Evolutionary conservation across 1,139 yeast genomes (phyloP).

Genomic region (Taphrina deformans): DNA sequence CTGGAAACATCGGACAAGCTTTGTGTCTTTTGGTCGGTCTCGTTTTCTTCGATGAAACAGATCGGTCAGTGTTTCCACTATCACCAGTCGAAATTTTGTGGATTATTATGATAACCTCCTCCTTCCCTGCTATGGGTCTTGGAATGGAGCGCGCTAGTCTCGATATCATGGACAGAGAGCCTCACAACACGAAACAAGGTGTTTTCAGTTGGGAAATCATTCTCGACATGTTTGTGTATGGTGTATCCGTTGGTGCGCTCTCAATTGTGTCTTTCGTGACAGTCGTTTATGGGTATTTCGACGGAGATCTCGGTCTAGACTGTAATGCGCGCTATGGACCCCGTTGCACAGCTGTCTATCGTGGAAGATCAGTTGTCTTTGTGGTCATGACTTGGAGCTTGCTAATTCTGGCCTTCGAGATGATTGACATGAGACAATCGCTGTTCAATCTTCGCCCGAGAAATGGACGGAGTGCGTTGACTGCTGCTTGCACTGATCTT

Average conservation of each 20-base stretch:
- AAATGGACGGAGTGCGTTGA: conserved; percentile 6
- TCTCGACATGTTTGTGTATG: conserved; percentile 72
- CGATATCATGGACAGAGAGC: conserved; percentile 67
- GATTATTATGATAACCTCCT: conserved; percentile 75
- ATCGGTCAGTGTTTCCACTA: conserved; percentile 69
- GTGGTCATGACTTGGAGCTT: conserved; percentile 92
- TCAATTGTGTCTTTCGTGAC: conserved; percentile 70
- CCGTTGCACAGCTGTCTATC: conserved; percentile 65
- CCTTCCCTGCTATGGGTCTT: conserved; percentile 87
- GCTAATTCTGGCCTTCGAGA: conserved; percentile 84
- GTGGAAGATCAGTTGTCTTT: conserved; percentile 79
- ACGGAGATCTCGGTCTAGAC: conserved; percentile 62
- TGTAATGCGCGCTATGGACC: conserved; percentile 59
- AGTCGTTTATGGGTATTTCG: conserved; percentile 63
- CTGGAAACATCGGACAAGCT: conserved; percentile 79
- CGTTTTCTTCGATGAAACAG: conserved; percentile 62
- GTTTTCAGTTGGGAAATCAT: conserved; percentile 72
- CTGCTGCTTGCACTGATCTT: conserved; percentile 14
- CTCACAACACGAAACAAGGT: conserved; percentile 57
- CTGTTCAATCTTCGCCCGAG: conserved; percentile 42
- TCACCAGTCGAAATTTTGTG: conserved; percentile 79
- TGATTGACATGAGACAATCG: conserved; percentile 64
- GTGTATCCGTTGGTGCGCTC: conserved; percentile 68
- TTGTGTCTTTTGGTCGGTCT: conserved; percentile 68
- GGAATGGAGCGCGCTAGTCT: conserved; percentile 69